Evolutionary conservation across 1,139 yeast genomes (phyloP).

Genomic region (Protomyces gravidus): DNA sequence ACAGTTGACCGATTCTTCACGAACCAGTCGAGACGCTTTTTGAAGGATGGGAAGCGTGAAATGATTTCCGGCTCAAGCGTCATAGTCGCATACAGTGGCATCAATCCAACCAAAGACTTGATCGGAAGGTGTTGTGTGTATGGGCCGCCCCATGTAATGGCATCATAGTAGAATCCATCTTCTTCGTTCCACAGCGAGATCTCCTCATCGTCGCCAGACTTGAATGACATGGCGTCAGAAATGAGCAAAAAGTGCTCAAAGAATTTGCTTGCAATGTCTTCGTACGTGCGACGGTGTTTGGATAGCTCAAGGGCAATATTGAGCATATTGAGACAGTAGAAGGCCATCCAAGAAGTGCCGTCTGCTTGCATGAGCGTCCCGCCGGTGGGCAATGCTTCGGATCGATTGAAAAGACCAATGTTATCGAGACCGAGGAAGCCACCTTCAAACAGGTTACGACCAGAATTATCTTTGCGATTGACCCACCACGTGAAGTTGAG

Average conservation of each 20-base stretch:
- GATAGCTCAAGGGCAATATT: slow-evolving; percentile 90
- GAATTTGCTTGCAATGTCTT: slow-evolving; percentile 90
- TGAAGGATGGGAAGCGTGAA: slow-evolving; percentile 75
- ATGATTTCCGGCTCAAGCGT: slow-evolving; percentile 84
- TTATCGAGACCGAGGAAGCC: slow-evolving; percentile 93
- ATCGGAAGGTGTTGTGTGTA: slow-evolving; percentile 73
- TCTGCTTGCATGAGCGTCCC: slow-evolving; percentile 92
- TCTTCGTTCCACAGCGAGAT: slow-evolving; percentile 80
- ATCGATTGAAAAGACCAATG: slow-evolving; percentile 88
- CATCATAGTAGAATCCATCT: slow-evolving; percentile 87
- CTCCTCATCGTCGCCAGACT: slow-evolving; percentile 52
- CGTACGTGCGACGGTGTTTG: slow-evolving; percentile 80
- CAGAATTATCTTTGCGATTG: slow-evolving; percentile 81
- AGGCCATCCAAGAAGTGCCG: slow-evolving; percentile 98
- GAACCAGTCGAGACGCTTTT: slow-evolving; percentile 83
- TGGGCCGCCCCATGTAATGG: slow-evolving; percentile 78
- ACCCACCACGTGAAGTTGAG: slow-evolving; percentile 98
- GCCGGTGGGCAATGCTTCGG: slow-evolving; percentile 92
- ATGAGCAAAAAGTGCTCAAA: slow-evolving; percentile 89
- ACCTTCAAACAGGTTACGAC: slow-evolving; percentile 89
- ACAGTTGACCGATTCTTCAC: slow-evolving; percentile 65
- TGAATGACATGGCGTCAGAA: slow-evolving; percentile 90
- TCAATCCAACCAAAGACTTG: slow-evolving; percentile 84
- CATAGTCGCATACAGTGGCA: slow-evolving; percentile 86
- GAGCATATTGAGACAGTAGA: slow-evolving; percentile 84